phyloP scores from a whole-genome alignment of 106 monocot species.

The Platanthera zijinensis region DNA sequence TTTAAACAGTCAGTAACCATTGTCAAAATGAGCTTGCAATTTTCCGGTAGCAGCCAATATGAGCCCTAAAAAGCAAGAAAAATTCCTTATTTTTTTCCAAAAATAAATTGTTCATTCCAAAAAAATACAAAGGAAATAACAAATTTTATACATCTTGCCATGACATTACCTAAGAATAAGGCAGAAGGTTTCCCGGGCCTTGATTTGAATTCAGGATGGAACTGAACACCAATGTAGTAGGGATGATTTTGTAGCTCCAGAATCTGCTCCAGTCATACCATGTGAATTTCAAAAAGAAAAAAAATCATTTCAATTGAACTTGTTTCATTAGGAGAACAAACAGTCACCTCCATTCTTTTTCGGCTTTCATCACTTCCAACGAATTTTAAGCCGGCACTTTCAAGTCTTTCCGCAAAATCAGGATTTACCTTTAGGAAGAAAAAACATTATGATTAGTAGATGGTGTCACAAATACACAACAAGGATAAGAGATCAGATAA shows the following conservation, averaged over 20 bases:
- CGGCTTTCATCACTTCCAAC: conserved; percentile 75
- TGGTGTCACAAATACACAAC: background rate
- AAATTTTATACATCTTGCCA: background rate
- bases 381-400: conserved; percentile 58
- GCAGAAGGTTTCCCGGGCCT: conserved; percentile 71
- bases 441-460: background rate
- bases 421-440: conserved; percentile 51
- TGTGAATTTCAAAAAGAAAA: background rate
- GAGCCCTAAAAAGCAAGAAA: conserved; percentile 31
- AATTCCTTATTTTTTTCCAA: background rate
- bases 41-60: conserved; percentile 59
- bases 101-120: background rate
- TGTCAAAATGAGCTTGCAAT: conserved; percentile 32
- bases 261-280: conserved; percentile 34
- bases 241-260: conserved; percentile 65
- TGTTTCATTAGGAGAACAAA: background rate
- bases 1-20: background rate
- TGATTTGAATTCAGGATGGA: conserved; percentile 84
- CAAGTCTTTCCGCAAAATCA: conserved; percentile 41
- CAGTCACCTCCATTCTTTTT: conserved; percentile 70
- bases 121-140: background rate
- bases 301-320: background rate
- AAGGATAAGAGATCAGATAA: background rate
- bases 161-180: conserved; percentile 42
- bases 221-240: conserved; percentile 74